phyloP scores from a whole-genome alignment of 169 alveolate species.

The Toxoplasma gondii region DNA sequence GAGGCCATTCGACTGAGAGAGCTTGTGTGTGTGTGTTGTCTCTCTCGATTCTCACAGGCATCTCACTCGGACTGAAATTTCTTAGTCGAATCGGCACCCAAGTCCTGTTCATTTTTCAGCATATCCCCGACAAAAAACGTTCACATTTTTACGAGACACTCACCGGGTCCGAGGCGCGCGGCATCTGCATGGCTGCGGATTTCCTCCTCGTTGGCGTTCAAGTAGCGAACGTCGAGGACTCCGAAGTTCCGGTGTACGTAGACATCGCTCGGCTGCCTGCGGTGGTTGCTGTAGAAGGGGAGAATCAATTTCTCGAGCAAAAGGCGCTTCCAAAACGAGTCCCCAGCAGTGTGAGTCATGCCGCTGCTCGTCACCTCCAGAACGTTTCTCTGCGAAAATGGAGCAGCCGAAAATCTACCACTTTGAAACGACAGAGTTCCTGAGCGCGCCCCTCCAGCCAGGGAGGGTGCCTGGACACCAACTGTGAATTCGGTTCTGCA shows the following conservation, averaged over 20 bases:
- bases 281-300: conserved; percentile 20
- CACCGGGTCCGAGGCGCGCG: not conserved
- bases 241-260: conserved; percentile 68
- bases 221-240: conserved; percentile 58
- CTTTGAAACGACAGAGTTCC: no score
- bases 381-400: conserved; percentile 34
- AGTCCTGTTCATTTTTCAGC: no score
- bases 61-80: no score
- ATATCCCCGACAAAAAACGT: no score
- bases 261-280: not conserved
- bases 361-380: conserved; percentile 75
- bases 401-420: not conserved
- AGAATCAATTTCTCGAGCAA: conserved; percentile 53
- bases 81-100: no score
- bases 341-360: conserved; percentile 70
- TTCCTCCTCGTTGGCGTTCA: not conserved
- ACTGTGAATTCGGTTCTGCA: no score
- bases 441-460: no score
- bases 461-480: no score
- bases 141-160: no score
- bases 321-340: conserved; percentile 28
- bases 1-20: no score
- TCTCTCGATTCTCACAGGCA: no score
- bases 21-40: no score
- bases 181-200: not conserved